Conservation (phyloP, 2,329 filamentous ascomycete genomes). For the Dactylellina drechsleri region DNA sequence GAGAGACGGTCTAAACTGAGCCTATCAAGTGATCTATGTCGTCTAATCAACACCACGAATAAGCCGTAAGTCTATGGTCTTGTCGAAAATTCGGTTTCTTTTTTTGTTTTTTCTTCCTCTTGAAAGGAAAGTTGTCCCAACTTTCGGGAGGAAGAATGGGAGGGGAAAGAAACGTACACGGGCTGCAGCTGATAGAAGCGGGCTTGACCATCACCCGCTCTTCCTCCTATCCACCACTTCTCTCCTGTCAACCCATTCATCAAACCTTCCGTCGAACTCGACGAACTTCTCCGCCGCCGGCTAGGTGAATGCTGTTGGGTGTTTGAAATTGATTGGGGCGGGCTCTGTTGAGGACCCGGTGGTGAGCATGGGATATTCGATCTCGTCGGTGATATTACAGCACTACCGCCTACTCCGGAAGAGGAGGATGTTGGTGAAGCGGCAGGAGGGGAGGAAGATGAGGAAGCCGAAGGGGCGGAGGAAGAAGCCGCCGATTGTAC, state of each 20-base stretch:
- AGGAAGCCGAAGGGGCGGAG: not conserved
- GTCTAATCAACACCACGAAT: conserved; percentile 35
- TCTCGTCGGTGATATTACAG: conserved; percentile 45
- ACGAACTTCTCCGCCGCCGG: conserved; percentile 56
- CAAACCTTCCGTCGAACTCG: conserved; percentile 57
- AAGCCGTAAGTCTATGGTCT: not conserved
- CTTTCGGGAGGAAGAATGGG: not conserved
- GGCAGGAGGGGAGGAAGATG: conserved; percentile 31
- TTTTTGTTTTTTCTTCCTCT: no score
- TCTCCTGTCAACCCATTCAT: conserved; percentile 57
- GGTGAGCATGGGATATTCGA: conserved; percentile 48
- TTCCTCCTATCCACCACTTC: conserved; percentile 59
- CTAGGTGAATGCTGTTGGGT: conserved; percentile 55
- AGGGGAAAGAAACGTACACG: conserved; percentile 56
- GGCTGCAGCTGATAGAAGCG: conserved; percentile 59
- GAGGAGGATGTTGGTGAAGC: conserved; percentile 9
- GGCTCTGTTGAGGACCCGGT: conserved; percentile 53
- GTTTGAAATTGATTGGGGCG: conserved; percentile 54
- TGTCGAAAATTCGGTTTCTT: no score
- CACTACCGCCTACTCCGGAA: conserved; percentile 57
- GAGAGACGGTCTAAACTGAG: conserved; percentile 58
- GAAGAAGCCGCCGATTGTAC: not conserved
- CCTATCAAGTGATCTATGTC: conserved; percentile 58
- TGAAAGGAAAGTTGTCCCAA: not conserved
- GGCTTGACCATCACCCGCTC: conserved; percentile 59